Evolutionary conservation across 2,329 filamentous ascomycete genomes (phyloP).

Genomic region (Blastomyces emzantsi): DNA sequence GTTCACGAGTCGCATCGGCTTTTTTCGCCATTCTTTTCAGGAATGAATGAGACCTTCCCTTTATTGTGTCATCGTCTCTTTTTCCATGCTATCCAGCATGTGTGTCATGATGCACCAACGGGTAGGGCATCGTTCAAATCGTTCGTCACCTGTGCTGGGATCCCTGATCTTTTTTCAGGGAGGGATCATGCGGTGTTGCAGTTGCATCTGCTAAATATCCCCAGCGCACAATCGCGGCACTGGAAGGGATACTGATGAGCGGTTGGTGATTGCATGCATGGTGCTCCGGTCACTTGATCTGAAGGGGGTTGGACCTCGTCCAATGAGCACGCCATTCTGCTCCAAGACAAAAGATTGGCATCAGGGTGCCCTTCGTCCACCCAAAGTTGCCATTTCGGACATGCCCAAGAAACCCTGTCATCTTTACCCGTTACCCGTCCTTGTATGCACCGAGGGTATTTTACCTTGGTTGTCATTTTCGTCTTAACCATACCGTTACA

Average conservation of each 20-base stretch:
- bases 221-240: constrained; percentile 18
- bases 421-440: neutral
- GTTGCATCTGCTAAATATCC: constrained; percentile 12
- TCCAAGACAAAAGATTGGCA: neutral
- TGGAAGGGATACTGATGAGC: constrained; percentile 21
- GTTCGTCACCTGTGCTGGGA: neutral
- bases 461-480: constrained; percentile 5
- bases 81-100: constrained; percentile 1
- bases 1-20: neutral
- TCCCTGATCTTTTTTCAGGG: neutral
- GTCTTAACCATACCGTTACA: neutral
- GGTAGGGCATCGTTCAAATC: constrained; percentile 6
- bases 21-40: constrained; percentile 18
- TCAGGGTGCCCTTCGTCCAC: neutral
- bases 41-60: constrained; percentile 8
- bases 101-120: neutral
- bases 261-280: constrained; percentile 43
- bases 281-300: constrained; percentile 53
- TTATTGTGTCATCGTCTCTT: neutral
- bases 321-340: constrained; percentile 15
- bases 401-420: neutral
- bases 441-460: neutral
- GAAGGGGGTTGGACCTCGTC: constrained; percentile 25
- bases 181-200: constrained; percentile 9
- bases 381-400: neutral